Conservation (phyloP, 2,329 filamentous ascomycete species). For the Phyllosticta citriasiana region DNA sequence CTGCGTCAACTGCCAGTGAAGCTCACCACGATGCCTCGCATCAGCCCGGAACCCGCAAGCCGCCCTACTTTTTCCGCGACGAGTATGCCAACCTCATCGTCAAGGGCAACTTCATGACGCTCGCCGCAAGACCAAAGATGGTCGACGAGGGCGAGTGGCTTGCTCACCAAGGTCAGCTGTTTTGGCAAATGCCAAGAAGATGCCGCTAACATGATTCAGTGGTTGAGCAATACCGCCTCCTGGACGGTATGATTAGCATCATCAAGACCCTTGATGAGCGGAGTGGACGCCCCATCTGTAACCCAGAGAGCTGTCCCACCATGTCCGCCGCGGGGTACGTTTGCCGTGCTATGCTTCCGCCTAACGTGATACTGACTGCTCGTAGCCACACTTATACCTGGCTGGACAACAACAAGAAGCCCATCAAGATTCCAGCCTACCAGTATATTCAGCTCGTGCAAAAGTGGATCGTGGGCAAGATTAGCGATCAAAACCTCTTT, state of each 20-base stretch:
- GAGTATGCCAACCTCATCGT: conserved; percentile 77
- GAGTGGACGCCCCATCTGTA: conserved; percentile 68
- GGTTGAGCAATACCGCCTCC: conserved; percentile 81
- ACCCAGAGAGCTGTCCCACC: conserved; percentile 69
- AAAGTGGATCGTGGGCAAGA: conserved; percentile 94
- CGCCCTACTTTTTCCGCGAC: conserved; percentile 66
- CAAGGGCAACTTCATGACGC: conserved; percentile 94
- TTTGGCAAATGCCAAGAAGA: conserved; percentile 13
- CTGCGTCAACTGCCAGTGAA: conserved; percentile 23
- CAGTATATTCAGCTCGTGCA: conserved; percentile 95
- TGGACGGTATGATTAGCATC: conserved; percentile 82
- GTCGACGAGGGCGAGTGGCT: conserved; percentile 94
- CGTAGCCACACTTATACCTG: conserved; percentile 89
- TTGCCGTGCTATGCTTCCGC: background rate
- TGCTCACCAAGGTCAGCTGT: conserved; percentile 72
- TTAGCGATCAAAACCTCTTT: conserved; percentile 82
- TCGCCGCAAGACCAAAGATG: conserved; percentile 85
- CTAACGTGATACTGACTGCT: background rate
- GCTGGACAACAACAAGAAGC: conserved; percentile 79
- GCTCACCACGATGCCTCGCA: conserved; percentile 17
- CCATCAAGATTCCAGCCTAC: conserved; percentile 82
- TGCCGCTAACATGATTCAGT: conserved; percentile 43
- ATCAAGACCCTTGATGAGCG: conserved; percentile 78
- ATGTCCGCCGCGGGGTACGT: conserved; percentile 92
- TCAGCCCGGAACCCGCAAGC: conserved; percentile 49